These are phyloP conservation scores for Xerocomellus intermedius DNA, from an alignment of 768 basidiomycete genomes.

Conservation along the genomic window DNA sequence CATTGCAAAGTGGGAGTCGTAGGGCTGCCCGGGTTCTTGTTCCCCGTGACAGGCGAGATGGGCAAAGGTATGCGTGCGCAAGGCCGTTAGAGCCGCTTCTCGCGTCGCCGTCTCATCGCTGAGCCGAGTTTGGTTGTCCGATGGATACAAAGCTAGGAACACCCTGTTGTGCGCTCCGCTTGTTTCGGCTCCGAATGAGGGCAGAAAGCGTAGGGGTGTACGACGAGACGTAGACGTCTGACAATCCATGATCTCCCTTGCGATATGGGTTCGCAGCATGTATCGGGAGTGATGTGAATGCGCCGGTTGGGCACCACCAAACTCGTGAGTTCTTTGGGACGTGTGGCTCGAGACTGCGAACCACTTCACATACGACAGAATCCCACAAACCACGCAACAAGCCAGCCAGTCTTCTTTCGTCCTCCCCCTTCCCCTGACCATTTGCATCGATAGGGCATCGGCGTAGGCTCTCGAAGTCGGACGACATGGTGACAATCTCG, in stretches of 20 bases:
- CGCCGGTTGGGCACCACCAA: constrained; percentile 33
- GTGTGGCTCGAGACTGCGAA: constrained; percentile 12
- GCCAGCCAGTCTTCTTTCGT: background rate
- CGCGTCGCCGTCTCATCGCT: constrained; percentile 8
- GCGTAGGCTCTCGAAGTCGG: constrained; percentile 4
- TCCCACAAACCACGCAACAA: constrained; percentile 25
- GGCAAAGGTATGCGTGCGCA: constrained; percentile 18
- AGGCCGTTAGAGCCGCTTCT: constrained; percentile 4
- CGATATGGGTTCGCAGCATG: constrained; percentile 28
- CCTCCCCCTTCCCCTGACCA: background rate
- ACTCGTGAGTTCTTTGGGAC: constrained; percentile 15
- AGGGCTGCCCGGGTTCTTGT: constrained; percentile 14
- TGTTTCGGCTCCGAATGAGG: constrained; percentile 21
- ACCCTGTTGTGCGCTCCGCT: background rate
- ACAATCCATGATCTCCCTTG: constrained; percentile 14
- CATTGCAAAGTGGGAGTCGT: constrained; percentile 21
- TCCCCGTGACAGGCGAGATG: constrained; percentile 31
- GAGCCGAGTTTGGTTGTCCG: constrained; percentile 18
- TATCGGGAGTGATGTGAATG: constrained; percentile 27
- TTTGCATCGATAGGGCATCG: background rate
- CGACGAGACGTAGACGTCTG: constrained; percentile 30
- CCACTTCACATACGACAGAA: constrained; percentile 19
- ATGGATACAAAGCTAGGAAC: constrained; percentile 15
- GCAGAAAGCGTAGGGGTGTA: constrained; percentile 31
- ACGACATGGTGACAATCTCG: constrained; percentile 2